phyloP scores from a whole-genome alignment of 306 rosid genomes.

The Canavalia ensiformis region DNA sequence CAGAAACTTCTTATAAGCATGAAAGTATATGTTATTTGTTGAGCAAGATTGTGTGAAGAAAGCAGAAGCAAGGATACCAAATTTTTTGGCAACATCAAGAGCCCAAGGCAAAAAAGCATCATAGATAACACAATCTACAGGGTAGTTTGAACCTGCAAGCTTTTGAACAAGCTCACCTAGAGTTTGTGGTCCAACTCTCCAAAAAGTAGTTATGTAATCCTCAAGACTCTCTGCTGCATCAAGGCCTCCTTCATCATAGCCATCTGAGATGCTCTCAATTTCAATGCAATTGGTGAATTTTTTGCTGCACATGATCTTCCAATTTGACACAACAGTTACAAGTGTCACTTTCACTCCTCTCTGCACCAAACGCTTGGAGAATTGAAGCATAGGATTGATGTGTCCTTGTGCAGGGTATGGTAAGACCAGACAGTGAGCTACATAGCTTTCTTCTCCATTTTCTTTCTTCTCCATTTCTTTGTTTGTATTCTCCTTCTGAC shows the following conservation, averaged over 20 bases:
- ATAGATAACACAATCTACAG: slow-evolving; percentile 53
- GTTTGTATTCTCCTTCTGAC: no score
- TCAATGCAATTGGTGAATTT: slow-evolving; percentile 10
- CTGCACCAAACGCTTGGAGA: slow-evolving; percentile 54
- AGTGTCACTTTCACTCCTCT: slow-evolving; percentile 55
- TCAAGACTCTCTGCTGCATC: slow-evolving; percentile 38
- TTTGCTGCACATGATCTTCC: background rate
- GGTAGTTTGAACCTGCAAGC: slow-evolving; percentile 36
- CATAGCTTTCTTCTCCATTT: slow-evolving; percentile 37
- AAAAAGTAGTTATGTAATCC: slow-evolving; percentile 36
- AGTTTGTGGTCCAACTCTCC: slow-evolving; percentile 45
- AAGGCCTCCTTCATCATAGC: slow-evolving; percentile 48
- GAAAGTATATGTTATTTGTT: slow-evolving; percentile 46
- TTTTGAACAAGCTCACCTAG: slow-evolving; percentile 38
- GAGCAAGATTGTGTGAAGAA: slow-evolving; percentile 58
- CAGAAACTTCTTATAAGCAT: slow-evolving; percentile 41
- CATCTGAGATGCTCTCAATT: slow-evolving; percentile 60
- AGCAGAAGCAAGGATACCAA: slow-evolving; percentile 47
- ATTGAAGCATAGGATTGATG: slow-evolving; percentile 57
- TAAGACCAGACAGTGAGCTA: slow-evolving; percentile 50
- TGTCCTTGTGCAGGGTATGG: slow-evolving; percentile 59
- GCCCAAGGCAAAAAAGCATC: slow-evolving; percentile 57
- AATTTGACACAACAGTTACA: slow-evolving; percentile 39
- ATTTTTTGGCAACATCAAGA: slow-evolving; percentile 55
- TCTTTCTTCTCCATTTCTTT: slow-evolving; percentile 43